Conservation (phyloP, 768 basidiomycete genomes). For the Roridomyces roridus region DNA sequence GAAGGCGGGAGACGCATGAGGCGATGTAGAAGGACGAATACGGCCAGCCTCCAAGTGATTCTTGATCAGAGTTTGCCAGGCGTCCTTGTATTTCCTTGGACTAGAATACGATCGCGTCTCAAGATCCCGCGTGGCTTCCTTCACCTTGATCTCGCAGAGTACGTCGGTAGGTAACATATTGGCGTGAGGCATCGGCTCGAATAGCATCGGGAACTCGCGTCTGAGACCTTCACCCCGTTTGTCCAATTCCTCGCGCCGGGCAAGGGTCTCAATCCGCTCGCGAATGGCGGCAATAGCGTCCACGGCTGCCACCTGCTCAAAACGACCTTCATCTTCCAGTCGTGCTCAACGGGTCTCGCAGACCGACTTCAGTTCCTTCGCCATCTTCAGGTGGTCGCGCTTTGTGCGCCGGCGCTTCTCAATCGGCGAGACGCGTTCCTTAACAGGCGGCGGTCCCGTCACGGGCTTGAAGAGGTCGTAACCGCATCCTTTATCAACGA, state of each 20-base stretch:
- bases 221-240: not conserved
- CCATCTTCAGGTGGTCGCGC: not conserved
- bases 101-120: constrained; percentile 23
- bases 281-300: not conserved
- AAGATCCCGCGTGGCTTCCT: constrained; percentile 30
- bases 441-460: not conserved
- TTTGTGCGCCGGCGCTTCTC: constrained; percentile 20
- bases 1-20: constrained; percentile 39
- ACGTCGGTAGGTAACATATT: constrained; percentile 26
- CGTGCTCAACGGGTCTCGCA: not conserved
- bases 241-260: not conserved
- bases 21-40: constrained; percentile 38
- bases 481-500: not conserved
- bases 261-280: not conserved
- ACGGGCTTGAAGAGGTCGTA: not conserved
- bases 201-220: constrained; percentile 24
- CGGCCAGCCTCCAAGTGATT: constrained; percentile 27
- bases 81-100: not conserved
- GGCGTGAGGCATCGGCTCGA: constrained; percentile 28
- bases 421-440: constrained; percentile 1
- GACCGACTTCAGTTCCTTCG: not conserved
- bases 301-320: not conserved
- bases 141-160: constrained; percentile 28
- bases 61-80: not conserved
- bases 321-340: too few species aligned